These are phyloP conservation scores for Mucor velutinosus DNA, from an alignment of 371 early-diverging fungal genomes.

Conservation along the genomic window DNA sequence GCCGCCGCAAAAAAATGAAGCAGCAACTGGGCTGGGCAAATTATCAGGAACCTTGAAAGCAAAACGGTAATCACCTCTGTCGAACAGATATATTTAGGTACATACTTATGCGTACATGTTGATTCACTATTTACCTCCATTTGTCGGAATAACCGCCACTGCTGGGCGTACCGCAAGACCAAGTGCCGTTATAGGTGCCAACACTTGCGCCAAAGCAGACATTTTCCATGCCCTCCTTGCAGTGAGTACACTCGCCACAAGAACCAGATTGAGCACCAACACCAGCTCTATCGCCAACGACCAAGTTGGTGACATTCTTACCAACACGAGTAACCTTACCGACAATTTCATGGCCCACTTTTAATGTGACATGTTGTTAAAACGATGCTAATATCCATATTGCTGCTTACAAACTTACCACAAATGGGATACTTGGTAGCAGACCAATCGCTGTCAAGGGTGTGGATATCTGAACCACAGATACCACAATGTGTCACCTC, in stretches of 20 bases:
- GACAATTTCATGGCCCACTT: slow-evolving; percentile 64
- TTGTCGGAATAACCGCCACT: slow-evolving; percentile 74
- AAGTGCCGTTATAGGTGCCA: slow-evolving; percentile 61
- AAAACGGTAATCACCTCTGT: slow-evolving; percentile 50
- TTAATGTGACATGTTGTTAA: slow-evolving; percentile 15
- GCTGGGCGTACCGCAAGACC: slow-evolving; percentile 55
- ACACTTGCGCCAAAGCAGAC: slow-evolving; percentile 46
- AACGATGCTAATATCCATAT: slow-evolving; percentile 48
- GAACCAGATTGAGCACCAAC: slow-evolving; percentile 59
- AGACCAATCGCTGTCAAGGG: slow-evolving; percentile 26
- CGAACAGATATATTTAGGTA: no score
- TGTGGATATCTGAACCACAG: slow-evolving; percentile 55
- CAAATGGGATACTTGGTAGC: slow-evolving; percentile 49
- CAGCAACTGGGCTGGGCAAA: slow-evolving; percentile 54
- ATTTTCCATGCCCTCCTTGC: slow-evolving; percentile 30
- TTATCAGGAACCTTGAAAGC: slow-evolving; percentile 64
- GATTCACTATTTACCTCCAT: slow-evolving; percentile 32
- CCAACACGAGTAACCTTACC: slow-evolving; percentile 56
- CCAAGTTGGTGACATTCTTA: slow-evolving; percentile 39
- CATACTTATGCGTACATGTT: no score
- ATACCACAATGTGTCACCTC: slow-evolving; percentile 56
- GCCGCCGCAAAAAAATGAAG: slow-evolving; percentile 56
- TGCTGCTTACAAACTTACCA: slow-evolving; percentile 49
- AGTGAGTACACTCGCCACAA: slow-evolving; percentile 36
- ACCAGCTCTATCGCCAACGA: slow-evolving; percentile 73